These are phyloP conservation scores for Aspergillus caelatus DNA, from an alignment of 2,329 filamentous ascomycete species.

Conservation along the genomic window DNA sequence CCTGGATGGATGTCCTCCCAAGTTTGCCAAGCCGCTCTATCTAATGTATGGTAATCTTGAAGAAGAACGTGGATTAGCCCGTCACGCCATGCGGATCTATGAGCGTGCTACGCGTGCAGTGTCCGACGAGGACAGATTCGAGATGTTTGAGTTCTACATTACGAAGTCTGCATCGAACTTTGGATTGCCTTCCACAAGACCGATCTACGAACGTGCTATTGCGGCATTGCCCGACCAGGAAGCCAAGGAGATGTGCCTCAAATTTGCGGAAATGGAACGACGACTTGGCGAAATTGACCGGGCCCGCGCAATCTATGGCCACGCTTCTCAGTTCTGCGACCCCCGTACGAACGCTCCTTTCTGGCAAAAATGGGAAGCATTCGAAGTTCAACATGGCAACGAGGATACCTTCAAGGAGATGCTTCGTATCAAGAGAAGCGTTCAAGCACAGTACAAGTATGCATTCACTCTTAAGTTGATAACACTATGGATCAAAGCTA, in stretches of 20 bases:
- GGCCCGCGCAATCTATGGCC: slow-evolving; percentile 91
- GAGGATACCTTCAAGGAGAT: slow-evolving; percentile 99
- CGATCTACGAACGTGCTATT: slow-evolving; percentile 96
- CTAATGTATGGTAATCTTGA: slow-evolving; percentile 98
- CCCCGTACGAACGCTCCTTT: slow-evolving; percentile 86
- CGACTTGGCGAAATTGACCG: slow-evolving; percentile 91
- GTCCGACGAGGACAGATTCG: slow-evolving; percentile 87
- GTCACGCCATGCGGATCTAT: slow-evolving; percentile 98
- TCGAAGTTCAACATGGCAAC: slow-evolving; percentile 97
- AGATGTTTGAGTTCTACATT: slow-evolving; percentile 99
- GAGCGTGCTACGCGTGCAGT: slow-evolving; percentile 95
- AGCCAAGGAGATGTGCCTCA: slow-evolving; percentile 96
- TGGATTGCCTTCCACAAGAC: slow-evolving; percentile 87
- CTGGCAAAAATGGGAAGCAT: slow-evolving; percentile 96
- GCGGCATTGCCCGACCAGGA: slow-evolving; percentile 89
- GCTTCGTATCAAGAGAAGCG: slow-evolving; percentile 94
- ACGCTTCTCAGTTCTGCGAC: slow-evolving; percentile 96
- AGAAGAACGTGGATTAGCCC: slow-evolving; percentile 89
- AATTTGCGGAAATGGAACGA: slow-evolving; percentile 97
- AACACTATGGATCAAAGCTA: slow-evolving; percentile 30
- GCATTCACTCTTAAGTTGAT: slow-evolving; percentile 26
- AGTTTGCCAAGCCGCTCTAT: slow-evolving; percentile 94
- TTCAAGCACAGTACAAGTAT: slow-evolving; percentile 94
- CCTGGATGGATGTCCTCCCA: slow-evolving; percentile 89
- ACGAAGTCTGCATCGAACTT: slow-evolving; percentile 99